These are phyloP conservation scores for Hypoxylon sp. DNA, from an alignment of 2,329 filamentous ascomycete species.

Conservation along the genomic window DNA sequence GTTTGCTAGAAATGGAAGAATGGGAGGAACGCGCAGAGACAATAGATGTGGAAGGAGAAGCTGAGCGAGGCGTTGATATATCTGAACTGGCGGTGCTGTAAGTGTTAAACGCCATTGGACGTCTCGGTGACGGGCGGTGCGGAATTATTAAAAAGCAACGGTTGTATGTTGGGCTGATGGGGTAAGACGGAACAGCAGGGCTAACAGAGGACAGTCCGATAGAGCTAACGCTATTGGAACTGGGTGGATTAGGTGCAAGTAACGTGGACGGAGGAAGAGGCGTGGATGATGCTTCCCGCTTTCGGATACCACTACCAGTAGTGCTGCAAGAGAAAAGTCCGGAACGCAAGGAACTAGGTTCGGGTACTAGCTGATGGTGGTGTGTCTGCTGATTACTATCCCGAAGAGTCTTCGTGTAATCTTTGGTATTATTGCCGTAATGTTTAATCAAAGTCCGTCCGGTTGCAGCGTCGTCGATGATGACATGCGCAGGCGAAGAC, in stretches of 20 bases:
- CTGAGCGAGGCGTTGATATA: constrained; percentile 69
- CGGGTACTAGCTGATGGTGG: constrained; percentile 44
- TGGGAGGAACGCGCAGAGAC: constrained; percentile 65
- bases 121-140: constrained; percentile 47
- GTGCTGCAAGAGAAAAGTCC: constrained; percentile 54
- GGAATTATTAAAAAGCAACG: constrained; percentile 46
- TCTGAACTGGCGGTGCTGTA: constrained; percentile 66
- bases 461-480: constrained; percentile 42
- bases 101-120: constrained; percentile 63
- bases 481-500: constrained; percentile 41
- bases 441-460: constrained; percentile 44
- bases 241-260: constrained; percentile 29
- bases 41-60: constrained; percentile 66
- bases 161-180: constrained; percentile 44
- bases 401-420: constrained; percentile 41
- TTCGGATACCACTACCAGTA: constrained; percentile 51
- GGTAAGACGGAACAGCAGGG: constrained; percentile 42
- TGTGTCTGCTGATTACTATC: constrained; percentile 46
- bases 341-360: constrained; percentile 52
- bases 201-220: constrained; percentile 44
- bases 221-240: constrained; percentile 31
- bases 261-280: constrained; percentile 40
- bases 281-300: constrained; percentile 47
- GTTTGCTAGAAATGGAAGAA: constrained; percentile 67
- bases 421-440: constrained; percentile 40